A percentile compares a stretch with the other conserved stretches of the same genome.
Conservation (phyloP, 495 filamentous ascomycete genomes). For the Lichenothelia convexa region DNA sequence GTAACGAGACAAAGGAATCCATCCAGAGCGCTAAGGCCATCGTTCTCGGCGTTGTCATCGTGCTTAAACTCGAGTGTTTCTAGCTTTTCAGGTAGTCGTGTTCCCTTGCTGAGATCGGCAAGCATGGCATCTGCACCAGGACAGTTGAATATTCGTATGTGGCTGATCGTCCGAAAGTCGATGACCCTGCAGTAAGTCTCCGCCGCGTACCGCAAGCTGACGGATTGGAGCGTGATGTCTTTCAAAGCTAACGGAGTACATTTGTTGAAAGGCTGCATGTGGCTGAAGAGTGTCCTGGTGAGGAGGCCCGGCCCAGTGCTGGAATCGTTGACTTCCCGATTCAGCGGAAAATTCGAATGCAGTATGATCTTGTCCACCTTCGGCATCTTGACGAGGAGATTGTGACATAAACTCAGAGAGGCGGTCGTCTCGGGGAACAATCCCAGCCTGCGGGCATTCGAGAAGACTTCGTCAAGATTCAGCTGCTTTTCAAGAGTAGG, state of each 20-base stretch:
- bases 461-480: constrained; percentile 15
- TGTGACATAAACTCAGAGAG: constrained; percentile 14
- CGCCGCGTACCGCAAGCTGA: constrained; percentile 19
- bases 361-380: constrained; percentile 20
- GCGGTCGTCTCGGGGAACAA: constrained; percentile 19
- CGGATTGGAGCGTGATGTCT: constrained; percentile 15
- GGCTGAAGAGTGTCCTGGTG: constrained; percentile 17
- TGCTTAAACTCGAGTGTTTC: constrained; percentile 19
- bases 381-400: constrained; percentile 13
- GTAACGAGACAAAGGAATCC: constrained; percentile 21
- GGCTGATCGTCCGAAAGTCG: constrained; percentile 15
- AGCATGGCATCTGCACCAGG: constrained; percentile 20
- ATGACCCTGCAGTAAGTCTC: constrained; percentile 22
- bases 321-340: constrained; percentile 20
- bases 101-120: constrained; percentile 20
- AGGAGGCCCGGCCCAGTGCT: constrained; percentile 20
- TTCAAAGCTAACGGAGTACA: constrained; percentile 19
- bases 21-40: constrained; percentile 20
- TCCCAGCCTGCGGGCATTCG: constrained; percentile 15
- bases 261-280: constrained; percentile 20
- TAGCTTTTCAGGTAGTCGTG: constrained; percentile 17
- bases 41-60: constrained; percentile 21
- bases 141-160: constrained; percentile 16
- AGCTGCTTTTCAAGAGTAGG: constrained; percentile 15
- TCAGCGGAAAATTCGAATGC: constrained; percentile 17